Evolutionary conservation across 176 grass and related monocot genomes (phyloP), one percentile per base, ranked within the genome.

Genomic region (Rhynchospora breviuscula): DNA sequence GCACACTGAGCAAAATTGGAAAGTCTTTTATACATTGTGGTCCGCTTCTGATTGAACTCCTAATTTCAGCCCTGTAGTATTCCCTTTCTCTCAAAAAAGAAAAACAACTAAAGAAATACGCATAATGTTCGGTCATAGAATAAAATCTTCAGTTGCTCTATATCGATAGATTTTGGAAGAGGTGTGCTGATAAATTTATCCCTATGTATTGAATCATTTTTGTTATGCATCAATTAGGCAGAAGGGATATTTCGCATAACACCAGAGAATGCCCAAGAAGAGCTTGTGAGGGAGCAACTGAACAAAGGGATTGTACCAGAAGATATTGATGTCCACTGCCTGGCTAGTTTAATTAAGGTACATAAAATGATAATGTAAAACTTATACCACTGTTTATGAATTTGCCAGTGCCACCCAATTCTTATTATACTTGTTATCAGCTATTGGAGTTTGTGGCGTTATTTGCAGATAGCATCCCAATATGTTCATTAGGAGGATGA

Each of bases 321-420:
- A 0, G 92, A 93, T 82, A 98, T 98, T 79, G 92, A 94, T 67
- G 90, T 95, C 31, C 95, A 98, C 56, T 98, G 92, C 79, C 81
- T 98, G 0, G 95, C 95, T 69, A 91, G 90, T 79, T 87, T 98
- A 71, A 98, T 94, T 46, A 98, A 98, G 95, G 95, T 98, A 91
- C 6, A 73, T 3, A 84, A 25, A 73, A 59, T 59, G 76, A 23
- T 74, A 74, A 74, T 66, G 23, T 48, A 7, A 2, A 63, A 47
- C 63, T 23, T 81, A 53, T 6, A 23, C 47, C 21, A 23, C 47
- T 52, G 44, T 48, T 49, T 47, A 73, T 3, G 2, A 10, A 11
- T 52, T 52, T 48, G 18, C 9, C 69, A 49, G 15, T 18, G 21
- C n/a, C n/a, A 71, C n/a, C 10, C 1, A 11, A 11, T 73, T 48